Evolutionary conservation across 768 basidiomycete species (phyloP).

Genomic region (Glaciozyma antarctica): DNA sequence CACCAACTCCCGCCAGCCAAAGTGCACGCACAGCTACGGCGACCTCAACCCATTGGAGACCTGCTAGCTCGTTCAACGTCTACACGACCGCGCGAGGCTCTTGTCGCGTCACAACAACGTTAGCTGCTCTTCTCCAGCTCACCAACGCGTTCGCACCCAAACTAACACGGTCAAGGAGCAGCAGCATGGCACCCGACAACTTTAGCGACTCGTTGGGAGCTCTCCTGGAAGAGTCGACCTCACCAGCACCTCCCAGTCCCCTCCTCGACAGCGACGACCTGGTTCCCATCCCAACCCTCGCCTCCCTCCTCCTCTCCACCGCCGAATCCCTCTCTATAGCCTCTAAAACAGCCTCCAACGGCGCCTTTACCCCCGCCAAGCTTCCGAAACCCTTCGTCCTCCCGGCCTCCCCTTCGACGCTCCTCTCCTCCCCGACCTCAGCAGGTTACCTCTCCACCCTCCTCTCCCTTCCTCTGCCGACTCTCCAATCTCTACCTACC

Average conservation of each 20-base stretch:
- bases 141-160: not conserved
- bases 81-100: not conserved
- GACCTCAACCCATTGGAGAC: no score
- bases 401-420: not conserved
- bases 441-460: slow-evolving; percentile 20
- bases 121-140: not conserved
- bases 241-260: not conserved
- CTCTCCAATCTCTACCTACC: slow-evolving; percentile 13
- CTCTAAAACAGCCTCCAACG: not conserved
- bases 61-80: no score
- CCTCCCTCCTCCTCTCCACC: slow-evolving; percentile 22
- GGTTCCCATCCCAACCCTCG: slow-evolving; percentile 17
- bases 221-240: not conserved
- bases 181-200: no score
- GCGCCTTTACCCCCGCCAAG: not conserved
- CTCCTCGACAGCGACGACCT: not conserved
- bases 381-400: not conserved
- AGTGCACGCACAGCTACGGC: no score
- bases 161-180: no score
- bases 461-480: slow-evolving; percentile 14
- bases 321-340: slow-evolving; percentile 20
- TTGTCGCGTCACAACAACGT: not conserved
- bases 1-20: no score
- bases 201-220: not conserved
- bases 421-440: not conserved